A percentile compares a stretch with the other conserved stretches of the same genome.
These are phyloP conservation scores for Fusarium bactridioides DNA, from an alignment of 2,329 filamentous ascomycete genomes.

Conservation along the genomic window DNA sequence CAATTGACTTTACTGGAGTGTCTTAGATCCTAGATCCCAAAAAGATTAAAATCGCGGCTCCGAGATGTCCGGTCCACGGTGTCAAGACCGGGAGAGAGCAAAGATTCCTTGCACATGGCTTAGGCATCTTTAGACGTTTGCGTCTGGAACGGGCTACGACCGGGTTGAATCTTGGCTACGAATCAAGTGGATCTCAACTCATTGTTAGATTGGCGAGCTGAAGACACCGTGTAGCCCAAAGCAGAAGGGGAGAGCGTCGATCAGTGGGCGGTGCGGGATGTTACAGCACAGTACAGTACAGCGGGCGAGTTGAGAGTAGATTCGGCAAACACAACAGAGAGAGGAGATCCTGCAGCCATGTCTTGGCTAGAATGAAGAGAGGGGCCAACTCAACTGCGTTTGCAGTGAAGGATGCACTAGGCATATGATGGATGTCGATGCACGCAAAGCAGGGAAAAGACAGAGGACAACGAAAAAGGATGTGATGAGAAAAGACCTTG, in stretches of 20 bases:
- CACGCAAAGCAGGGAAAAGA: neutral
- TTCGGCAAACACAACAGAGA: neutral
- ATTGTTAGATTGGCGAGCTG: slow-evolving; percentile 30
- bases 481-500: slow-evolving; percentile 4
- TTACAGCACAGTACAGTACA: neutral
- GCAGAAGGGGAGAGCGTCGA: slow-evolving; percentile 1
- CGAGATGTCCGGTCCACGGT: neutral
- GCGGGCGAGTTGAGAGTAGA: neutral
- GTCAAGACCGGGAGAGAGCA: neutral
- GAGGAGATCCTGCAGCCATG: slow-evolving; percentile 24
- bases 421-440: neutral
- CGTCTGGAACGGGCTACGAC: slow-evolving; percentile 1
- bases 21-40: neutral
- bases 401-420: neutral
- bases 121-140: neutral
- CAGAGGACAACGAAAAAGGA: neutral
- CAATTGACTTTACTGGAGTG: neutral
- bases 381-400: neutral
- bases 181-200: neutral
- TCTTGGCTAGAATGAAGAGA: neutral
- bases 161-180: neutral
- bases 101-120: neutral
- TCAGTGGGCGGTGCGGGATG: slow-evolving; percentile 3
- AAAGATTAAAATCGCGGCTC: neutral
- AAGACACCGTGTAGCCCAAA: neutral